phyloP scores from a whole-genome alignment of 306 rosid species.

The Citrullus mucosospermus region DNA sequence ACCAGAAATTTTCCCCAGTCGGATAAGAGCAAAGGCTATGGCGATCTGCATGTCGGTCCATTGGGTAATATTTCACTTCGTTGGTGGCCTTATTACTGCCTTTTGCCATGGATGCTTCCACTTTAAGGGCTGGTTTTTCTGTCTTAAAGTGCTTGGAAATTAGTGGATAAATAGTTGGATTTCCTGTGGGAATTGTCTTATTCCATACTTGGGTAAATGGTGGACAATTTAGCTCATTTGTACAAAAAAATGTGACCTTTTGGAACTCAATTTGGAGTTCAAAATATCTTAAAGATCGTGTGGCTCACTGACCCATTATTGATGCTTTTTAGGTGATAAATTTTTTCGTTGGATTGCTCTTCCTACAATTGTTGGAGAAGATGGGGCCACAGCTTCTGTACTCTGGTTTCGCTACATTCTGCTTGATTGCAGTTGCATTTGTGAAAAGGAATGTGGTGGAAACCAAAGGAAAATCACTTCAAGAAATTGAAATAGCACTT shows the following conservation, averaged over 20 bases:
- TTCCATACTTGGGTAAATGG: not conserved
- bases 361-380: constrained; percentile 70
- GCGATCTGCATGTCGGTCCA: constrained; percentile 93
- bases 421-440: constrained; percentile 67
- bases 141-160: not conserved
- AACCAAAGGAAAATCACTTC: constrained; percentile 95
- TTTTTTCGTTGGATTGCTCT: constrained; percentile 87
- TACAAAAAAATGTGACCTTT: not conserved
- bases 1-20: constrained; percentile 83
- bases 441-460: constrained; percentile 83
- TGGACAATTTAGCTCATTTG: not conserved
- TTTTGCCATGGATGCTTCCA: not conserved
- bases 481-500: constrained; percentile 94
- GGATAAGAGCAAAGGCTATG: constrained; percentile 94
- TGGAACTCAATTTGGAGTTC: not conserved
- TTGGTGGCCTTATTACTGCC: not conserved
- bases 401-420: constrained; percentile 60
- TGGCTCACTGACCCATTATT: not conserved
- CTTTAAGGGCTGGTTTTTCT: not conserved
- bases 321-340: constrained; percentile 52
- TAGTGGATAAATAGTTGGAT: not conserved
- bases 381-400: constrained; percentile 70
- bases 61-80: constrained; percentile 59
- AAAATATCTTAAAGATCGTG: not conserved
- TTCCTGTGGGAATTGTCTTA: not conserved